Base-by-base conservation (phyloP, 2,329 filamentous ascomycete genomes). In the Aspergillus candidus region DNA sequence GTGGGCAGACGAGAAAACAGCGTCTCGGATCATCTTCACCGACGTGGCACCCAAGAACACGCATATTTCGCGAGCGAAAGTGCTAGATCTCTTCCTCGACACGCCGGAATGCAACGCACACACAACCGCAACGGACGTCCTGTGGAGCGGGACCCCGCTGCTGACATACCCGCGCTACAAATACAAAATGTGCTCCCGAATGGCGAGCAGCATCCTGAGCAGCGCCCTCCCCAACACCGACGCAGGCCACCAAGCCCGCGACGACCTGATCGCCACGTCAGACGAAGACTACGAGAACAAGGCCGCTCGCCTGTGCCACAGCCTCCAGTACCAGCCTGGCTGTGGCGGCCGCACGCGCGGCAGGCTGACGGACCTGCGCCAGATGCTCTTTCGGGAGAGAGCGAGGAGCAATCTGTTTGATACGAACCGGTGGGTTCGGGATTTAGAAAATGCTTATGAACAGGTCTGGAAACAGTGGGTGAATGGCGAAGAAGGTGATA, bases 121-220 rank as follows among this genome's bases (percentile, higher is more conserved):
- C 66, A 98, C 93, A 1, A 98, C 93, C 1, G 93, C 93, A 2
- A 94, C 93, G 11, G 93, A 98, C 60, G 85, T 97, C 1, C 74
- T 98, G 6, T 98, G 93, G 93, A 94, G 87, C 41, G 94, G 90
- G 55, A 97, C 93, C 0, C 93, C 93, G 4, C 72, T 98, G 15
- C 74, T 98, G 22, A 98, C 93, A 0, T 75, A 93, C 27, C 90
- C 93, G 10, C 80, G 93, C 31, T 96, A 97, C 65, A 80, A 86
- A 40, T 96, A 96, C 70, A 98, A 98, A 69, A 98, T 98, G 93
- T 98, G 93, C 67, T 94, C 88, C 35, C 86, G 93, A 42, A 98
- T 98, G 86, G 93, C 91, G 6, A 90, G 93, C 6, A 95, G 88
- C 10, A 97, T 98, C 44, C 75, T 98, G 27, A 86, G 82, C 52